Evolutionary conservation across 2,329 filamentous ascomycete species (phyloP), one percentile per base, ranked within the genome.

Genomic region (Trichoderma sp.): DNA sequence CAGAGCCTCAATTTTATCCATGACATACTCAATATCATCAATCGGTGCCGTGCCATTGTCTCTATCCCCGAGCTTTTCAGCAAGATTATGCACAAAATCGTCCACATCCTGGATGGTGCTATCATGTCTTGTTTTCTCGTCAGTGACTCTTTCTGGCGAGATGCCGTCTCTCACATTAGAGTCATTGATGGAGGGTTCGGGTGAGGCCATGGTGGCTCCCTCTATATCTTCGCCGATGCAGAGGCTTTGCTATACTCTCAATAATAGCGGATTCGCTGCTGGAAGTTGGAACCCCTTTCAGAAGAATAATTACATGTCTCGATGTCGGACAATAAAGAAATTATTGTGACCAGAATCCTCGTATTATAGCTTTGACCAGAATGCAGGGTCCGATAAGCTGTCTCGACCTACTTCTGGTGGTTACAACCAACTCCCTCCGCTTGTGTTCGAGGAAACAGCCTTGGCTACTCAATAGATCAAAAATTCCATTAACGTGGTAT

Each of bases 11-110:
- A 74, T 71, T 65, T 73, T 73, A 54, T 71, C 71, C 64, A 73
- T 72, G 60, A 74, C 70, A 54, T 71, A 71, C 56, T 72, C 70
- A 29, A 73, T 70, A 60, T 74, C 73, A 56, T 73, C 71, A 3
- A 72, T 32, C 1, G 73, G 72, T 4, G 72, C 73, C 4, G 71
- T 58, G n/a, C 68, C 72, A 67, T 71, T 68, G 15, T 64, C 69
- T 5, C 66, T 59, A 25, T 70, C 68, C 5, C 60, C 60, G n/a
- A 71, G 57, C 53, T 72, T 72, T 25, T 70, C 69, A 5, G 52
- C 69, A 17, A 72, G 60, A 12, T 69, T 19, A 22, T 69, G 17
- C 19, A 70, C 58, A 27, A 27, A 34, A 2, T 59, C 56, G 17
- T 69, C 68, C 15, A 68, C 64, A 13, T 56, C 52, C 4, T 56